Evolutionary conservation across 2,329 filamentous ascomycete genomes (phyloP).

Genomic region (Botrytis byssoidea): DNA sequence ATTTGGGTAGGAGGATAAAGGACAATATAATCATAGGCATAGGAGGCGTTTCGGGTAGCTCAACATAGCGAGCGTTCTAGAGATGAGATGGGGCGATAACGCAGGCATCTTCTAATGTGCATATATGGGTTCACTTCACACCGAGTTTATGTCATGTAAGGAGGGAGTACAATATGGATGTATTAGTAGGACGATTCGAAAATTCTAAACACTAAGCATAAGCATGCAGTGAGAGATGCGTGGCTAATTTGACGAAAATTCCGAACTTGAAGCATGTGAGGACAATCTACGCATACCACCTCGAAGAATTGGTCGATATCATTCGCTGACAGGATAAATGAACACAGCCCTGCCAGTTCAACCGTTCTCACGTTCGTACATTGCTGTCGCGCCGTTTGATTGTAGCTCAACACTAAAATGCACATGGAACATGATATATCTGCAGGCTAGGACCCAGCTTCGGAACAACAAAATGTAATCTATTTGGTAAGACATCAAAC

Average conservation of each 20-base stretch:
- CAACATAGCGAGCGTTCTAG: conserved; percentile 13
- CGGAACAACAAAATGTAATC: conserved; percentile 11
- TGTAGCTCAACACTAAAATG: background rate
- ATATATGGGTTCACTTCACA: conserved; percentile 17
- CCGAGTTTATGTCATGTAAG: conserved; percentile 20
- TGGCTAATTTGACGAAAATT: conserved; percentile 19
- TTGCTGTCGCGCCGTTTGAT: conserved; percentile 11
- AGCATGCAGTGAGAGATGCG: conserved; percentile 20
- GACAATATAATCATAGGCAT: conserved; percentile 4
- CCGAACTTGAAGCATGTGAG: conserved; percentile 20
- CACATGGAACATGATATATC: conserved; percentile 12
- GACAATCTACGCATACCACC: background rate
- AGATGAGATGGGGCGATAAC: conserved; percentile 14
- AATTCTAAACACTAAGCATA: conserved; percentile 12
- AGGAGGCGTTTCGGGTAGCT: conserved; percentile 20
- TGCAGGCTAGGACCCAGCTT: conserved; percentile 6
- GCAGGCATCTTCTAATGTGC: conserved; percentile 12
- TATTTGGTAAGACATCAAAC: background rate
- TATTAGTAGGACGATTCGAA: conserved; percentile 15
- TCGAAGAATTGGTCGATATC: conserved; percentile 13
- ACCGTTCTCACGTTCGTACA: background rate
- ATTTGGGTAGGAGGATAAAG: conserved; percentile 55
- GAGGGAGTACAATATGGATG: conserved; percentile 7
- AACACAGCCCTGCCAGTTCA: conserved; percentile 11
- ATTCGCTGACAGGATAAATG: conserved; percentile 12